phyloP scores from a whole-genome alignment of 2,329 filamentous ascomycete genomes.

The Monosporascus sp. region DNA sequence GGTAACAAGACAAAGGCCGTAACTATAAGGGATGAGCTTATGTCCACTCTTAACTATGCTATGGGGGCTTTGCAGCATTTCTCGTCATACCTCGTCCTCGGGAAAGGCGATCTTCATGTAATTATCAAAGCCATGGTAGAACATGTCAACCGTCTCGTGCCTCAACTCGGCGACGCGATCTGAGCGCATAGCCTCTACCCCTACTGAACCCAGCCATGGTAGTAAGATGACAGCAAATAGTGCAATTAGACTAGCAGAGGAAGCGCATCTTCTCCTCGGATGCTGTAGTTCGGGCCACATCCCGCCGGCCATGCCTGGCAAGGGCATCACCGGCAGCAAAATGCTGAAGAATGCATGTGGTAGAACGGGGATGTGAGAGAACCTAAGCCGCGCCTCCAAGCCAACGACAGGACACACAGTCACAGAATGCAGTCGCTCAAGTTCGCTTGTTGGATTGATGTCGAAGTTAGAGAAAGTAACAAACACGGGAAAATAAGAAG shows the following conservation, averaged over 20 bases:
- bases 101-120: constrained; percentile 94
- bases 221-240: constrained; percentile 23
- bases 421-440: too few species aligned
- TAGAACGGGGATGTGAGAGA: background rate
- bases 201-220: constrained; percentile 33
- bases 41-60: constrained; percentile 8
- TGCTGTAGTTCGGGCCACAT: constrained; percentile 18
- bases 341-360: constrained; percentile 28
- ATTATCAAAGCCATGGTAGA: constrained; percentile 94
- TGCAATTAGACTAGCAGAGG: constrained; percentile 16
- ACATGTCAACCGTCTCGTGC: constrained; percentile 67
- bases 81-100: constrained; percentile 68
- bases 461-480: too few species aligned
- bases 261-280: constrained; percentile 10
- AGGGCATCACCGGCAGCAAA: constrained; percentile 34
- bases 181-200: constrained; percentile 47
- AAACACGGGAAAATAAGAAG: too few species aligned
- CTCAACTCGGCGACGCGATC: constrained; percentile 50
- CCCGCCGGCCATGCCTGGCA: constrained; percentile 30
- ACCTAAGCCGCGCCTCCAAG: too few species aligned
- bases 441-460: too few species aligned
- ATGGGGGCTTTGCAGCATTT: background rate
- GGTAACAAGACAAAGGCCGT: constrained; percentile 76
- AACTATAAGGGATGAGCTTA: constrained; percentile 44
- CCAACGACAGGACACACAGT: too few species aligned